Base-by-base conservation (phyloP, 345 rosid species). In the Dovyalis caffra region DNA sequence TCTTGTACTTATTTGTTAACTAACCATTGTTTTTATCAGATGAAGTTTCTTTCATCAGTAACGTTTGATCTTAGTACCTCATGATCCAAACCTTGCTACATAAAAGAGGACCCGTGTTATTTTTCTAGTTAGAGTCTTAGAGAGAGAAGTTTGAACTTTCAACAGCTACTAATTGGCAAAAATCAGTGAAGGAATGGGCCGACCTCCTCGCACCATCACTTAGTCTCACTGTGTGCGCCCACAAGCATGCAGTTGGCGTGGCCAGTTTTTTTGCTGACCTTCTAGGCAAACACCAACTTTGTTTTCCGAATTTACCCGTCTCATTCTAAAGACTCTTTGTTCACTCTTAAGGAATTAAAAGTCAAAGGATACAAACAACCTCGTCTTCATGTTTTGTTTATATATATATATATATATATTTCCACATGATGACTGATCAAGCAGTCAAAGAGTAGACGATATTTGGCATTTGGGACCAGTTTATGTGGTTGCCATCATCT, bases 381-480 rank as follows among this genome's bases (percentile, higher is more conserved):
- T 35, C n/a, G 23, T 37, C 14, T 14, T 31, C 35, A 0, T 9
- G 10, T 47, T 21, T 35, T 8, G 6, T 21, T 25, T 2, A 0
- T 51, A n/a, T n/a, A n/a, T n/a, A n/a, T n/a, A n/a, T 9, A 28
- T 15, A 18, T 26, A 11, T 3, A 1, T 45, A 45, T 73, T 47
- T 63, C 69, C 76, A 63, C 76, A 21, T 21, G 23, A 47, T 31
- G 21, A 29, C 29, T 12, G 62, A 73, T 63, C 32, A 14, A 53
- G 0, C 57, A 45, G 29, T 20, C 10, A 34, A 1, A 71, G 14
- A 29, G 38, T 69, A 8, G 18, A 9, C 18, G 33, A 33, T 5
- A 28, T 7, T 11, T 33, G 64, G 12, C 1, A 28, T 7, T 11
- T 33, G 64, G 12, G 64, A 21, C 16, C 21, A 51, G 63, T 56